Evolutionary conservation across 768 basidiomycete genomes (phyloP), one percentile per base, ranked within the genome.

Genomic region (Podaxis rugospora): DNA sequence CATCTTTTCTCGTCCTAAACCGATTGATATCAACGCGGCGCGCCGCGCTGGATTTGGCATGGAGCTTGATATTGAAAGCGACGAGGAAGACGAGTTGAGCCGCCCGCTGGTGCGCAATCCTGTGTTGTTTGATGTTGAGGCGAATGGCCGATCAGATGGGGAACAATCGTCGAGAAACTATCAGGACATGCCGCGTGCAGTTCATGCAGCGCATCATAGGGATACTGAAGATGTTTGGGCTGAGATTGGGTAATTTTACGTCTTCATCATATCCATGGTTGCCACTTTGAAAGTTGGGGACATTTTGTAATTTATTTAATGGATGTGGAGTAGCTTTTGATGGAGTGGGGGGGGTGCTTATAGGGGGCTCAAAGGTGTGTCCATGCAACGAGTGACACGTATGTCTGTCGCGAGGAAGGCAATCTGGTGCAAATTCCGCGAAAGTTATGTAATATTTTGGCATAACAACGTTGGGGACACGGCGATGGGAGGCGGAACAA

Each of bases 1-100:
- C 2, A 93, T 94, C 71, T 94, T 93, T 72, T 85, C 92, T 32
- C 83, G 86, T 60, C 92, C 92, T 16, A 93, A 87, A 66, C 91
- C 90, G 2, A 94, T 94, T 65, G 92, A 93, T 69, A 87, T 93
- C 65, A 86, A 85, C 55, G 78, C 83, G 18, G 83, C 88, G 9
- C 83, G 89, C 51, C 75, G 87, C 50, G 84, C 87, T 11, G 86
- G 89, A 9, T 83, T 83, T 66, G 76, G 75, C 54, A 80, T 91
- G 57, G 91, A 93, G 70, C 78, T 91, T 59, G 92, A 90, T 64
- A 75, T 89, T 53, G 86, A 88, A 55, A 84, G 83, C 64, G 85
- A 85, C 5, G 83, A 84, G 32, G 85, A 89, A 25, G 80, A 77
- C 35, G 86, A 89, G 65, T 75, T 86, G 54, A 79, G 74, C 49